Evolutionary conservation across 208 protist genomes (phyloP).

Genomic region (Trypanosoma cruzi): DNA sequence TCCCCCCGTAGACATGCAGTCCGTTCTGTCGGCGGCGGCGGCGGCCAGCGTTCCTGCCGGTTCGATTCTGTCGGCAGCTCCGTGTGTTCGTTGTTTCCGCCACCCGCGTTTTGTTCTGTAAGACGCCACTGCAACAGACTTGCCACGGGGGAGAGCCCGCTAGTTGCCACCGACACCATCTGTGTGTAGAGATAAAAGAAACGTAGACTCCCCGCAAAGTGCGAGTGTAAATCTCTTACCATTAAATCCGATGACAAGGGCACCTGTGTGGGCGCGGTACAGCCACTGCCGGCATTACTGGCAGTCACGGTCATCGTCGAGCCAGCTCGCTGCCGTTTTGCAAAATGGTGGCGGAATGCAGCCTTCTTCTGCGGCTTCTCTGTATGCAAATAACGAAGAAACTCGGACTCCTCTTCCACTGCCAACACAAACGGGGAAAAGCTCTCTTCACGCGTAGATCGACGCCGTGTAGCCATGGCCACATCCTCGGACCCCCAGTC

Average conservation of each 20-base stretch:
- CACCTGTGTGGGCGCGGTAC: background rate
- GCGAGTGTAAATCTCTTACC: background rate
- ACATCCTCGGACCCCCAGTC: conserved; percentile 6
- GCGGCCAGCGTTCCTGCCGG: conserved; percentile 4
- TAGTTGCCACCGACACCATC: background rate
- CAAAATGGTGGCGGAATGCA: background rate
- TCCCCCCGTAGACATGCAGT: conserved; percentile 3
- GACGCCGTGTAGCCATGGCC: background rate
- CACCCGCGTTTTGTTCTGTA: background rate
- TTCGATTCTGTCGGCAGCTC: background rate
- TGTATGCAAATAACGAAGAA: conserved; percentile 11
- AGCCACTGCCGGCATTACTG: background rate
- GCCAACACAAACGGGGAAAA: background rate
- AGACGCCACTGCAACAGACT: conserved; percentile 21
- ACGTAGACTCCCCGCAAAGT: conserved; percentile 18
- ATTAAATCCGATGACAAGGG: background rate
- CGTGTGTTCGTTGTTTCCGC: background rate
- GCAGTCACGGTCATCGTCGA: background rate
- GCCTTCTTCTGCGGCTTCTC: background rate
- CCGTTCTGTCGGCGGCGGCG: background rate
- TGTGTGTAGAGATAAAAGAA: conserved; percentile 27
- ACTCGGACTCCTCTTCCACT: conserved; percentile 18
- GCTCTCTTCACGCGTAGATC: background rate
- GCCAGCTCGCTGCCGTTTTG: background rate
- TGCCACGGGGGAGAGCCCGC: conserved; percentile 7